Evolutionary conservation across 768 basidiomycete species (phyloP).

Genomic region (Coprinopsis sp.): DNA sequence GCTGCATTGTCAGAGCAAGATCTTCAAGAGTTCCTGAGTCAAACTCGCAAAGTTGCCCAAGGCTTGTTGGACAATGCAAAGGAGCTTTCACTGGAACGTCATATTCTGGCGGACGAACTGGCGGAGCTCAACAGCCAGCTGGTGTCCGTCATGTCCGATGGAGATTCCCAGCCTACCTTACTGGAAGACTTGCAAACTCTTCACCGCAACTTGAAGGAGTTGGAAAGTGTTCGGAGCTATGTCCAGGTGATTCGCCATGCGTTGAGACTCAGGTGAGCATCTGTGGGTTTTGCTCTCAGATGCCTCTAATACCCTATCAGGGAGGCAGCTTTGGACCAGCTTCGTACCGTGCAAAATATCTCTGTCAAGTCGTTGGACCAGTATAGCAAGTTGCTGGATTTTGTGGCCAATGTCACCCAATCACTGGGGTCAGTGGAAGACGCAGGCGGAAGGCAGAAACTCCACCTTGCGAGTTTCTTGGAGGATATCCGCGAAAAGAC

Average conservation of each 20-base stretch:
- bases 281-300: not conserved
- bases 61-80: conserved; percentile 53
- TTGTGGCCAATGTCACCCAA: conserved; percentile 47
- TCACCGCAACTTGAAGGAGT: conserved; percentile 71
- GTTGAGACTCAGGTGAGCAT: conserved; percentile 62
- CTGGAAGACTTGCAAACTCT: conserved; percentile 79
- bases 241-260: conserved; percentile 69
- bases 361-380: conserved; percentile 43
- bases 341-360: conserved; percentile 36
- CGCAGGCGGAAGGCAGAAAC: conserved; percentile 39
- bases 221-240: conserved; percentile 73
- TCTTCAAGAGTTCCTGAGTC: not conserved
- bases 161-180: conserved; percentile 53
- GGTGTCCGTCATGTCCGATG: conserved; percentile 48
- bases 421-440: conserved; percentile 45
- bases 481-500: conserved; percentile 61
- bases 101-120: conserved; percentile 75
- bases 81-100: conserved; percentile 69
- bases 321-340: conserved; percentile 53
- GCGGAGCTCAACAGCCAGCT: conserved; percentile 61
- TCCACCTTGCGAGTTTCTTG: conserved; percentile 62
- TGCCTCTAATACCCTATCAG: conserved; percentile 29
- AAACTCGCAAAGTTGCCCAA: not conserved
- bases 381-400: conserved; percentile 58
- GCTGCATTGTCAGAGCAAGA: not conserved